Evolutionary conservation across 2,329 filamentous ascomycete genomes (phyloP), one percentile per base, ranked within the genome.

Genomic region (Pseudogymnoascus sp.): DNA sequence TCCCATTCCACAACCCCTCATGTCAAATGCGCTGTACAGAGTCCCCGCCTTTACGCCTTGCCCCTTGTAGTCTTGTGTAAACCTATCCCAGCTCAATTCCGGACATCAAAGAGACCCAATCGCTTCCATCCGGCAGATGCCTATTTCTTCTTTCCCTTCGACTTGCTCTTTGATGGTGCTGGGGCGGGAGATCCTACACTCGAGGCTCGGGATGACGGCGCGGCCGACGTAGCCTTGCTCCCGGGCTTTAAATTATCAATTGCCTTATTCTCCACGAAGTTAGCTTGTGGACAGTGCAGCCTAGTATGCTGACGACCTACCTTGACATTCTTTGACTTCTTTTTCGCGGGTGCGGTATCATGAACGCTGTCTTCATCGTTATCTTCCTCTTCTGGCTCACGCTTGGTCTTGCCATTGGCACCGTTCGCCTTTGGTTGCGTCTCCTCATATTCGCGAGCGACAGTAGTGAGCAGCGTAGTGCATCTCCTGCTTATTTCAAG

Each of bases 241-340:
- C 82, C 85, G 60, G 78, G 80, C 76, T 97, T 97, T 72, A 96
- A 85, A 55, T 87, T 90, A 69, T 97, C 94, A 58, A 97, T 84
- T 60, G 91, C 87, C 78, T 97, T 97, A 76, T 97, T 96, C 92
- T 97, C 73, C 67, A 30, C 4, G 5, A 30, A 30, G 39, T 60
- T 38, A 16, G 33, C 19, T 38, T 22, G 5, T 22, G 16, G 25
- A 62, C 58, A 60, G 19, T 58, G 39, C 38, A 16, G 30, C 7
- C 41, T n/a, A 22, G 14, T 14, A 35, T 14, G 16, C 14, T 52
- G 63, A 41, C 58, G 73, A 75, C 73, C 33, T 80, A 94, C 91
- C 84, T 96, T 95, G 65, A 92, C 88, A 69, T 90, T 91, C 82
- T 95, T 95, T 14, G 86, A 82, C 84, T 95, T 96, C 83, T 97